A percentile compares a stretch with the other conserved stretches of the same genome.
Evolutionary conservation across 805 yeast species (phyloP).

Genomic region (Maudiozyma turicensis): DNA sequence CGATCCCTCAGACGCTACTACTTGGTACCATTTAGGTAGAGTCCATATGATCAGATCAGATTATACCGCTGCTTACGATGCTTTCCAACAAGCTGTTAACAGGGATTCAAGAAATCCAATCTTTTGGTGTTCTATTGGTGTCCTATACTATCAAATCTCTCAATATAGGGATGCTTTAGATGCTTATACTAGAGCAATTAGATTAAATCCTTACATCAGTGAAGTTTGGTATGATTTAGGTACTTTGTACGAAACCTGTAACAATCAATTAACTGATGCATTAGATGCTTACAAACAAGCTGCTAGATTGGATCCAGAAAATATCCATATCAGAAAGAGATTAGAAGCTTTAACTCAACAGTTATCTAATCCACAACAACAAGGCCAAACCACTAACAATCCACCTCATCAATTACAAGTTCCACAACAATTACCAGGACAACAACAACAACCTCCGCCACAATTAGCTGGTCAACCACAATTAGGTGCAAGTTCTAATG

Average conservation of each 20-base stretch:
- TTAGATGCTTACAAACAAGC: constrained; percentile 96
- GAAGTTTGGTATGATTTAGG: constrained; percentile 99
- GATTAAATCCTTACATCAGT: constrained; percentile 89
- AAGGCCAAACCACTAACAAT: neutral
- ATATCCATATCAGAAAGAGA: constrained; percentile 89
- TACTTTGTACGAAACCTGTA: constrained; percentile 92
- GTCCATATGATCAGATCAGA: constrained; percentile 95
- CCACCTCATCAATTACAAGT: constrained; percentile 5
- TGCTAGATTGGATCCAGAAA: constrained; percentile 86
- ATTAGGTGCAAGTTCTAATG: neutral
- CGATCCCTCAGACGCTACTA: constrained; percentile 85
- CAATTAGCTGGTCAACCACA: constrained; percentile 3
- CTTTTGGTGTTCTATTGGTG: constrained; percentile 96
- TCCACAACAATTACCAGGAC: constrained; percentile 1
- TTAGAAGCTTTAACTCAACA: constrained; percentile 69
- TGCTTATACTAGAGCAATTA: constrained; percentile 93
- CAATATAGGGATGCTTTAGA: constrained; percentile 96
- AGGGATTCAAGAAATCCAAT: constrained; percentile 95
- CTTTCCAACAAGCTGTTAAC: constrained; percentile 97
- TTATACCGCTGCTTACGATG: constrained; percentile 93
- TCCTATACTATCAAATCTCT: constrained; percentile 87
- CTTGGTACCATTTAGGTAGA: constrained; percentile 95
- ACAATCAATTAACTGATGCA: constrained; percentile 90
- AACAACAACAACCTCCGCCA: constrained; percentile 1
- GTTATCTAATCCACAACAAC: constrained; percentile 26